Evolutionary conservation across 2,329 filamentous ascomycete species (phyloP).

Genomic region (Apiospora hydei): DNA sequence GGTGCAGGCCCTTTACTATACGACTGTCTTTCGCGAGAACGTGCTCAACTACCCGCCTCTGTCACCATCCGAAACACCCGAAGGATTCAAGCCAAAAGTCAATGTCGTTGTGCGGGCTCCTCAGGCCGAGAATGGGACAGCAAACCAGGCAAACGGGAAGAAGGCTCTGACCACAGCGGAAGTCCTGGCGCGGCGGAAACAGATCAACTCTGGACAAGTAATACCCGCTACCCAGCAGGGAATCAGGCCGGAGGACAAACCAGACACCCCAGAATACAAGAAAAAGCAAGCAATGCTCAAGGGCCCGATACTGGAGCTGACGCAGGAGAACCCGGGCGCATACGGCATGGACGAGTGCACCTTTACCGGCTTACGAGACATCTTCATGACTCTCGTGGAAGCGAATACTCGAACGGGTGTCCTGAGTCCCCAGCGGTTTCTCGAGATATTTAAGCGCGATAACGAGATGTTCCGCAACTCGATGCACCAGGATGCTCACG

Average conservation of each 20-base stretch:
- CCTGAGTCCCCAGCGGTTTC: slow-evolving; percentile 87
- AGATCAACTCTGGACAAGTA: slow-evolving; percentile 61
- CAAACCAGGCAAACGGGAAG: slow-evolving; percentile 55
- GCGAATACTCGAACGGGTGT: slow-evolving; percentile 86
- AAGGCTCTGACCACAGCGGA: slow-evolving; percentile 64
- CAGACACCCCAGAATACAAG: slow-evolving; percentile 95
- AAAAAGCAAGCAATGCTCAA: slow-evolving; percentile 93
- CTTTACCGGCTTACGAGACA: slow-evolving; percentile 94
- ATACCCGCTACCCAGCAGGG: slow-evolving; percentile 60
- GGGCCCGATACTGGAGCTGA: slow-evolving; percentile 85
- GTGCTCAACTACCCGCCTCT: slow-evolving; percentile 88
- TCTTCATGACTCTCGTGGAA: slow-evolving; percentile 88
- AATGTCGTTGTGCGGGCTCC: slow-evolving; percentile 68
- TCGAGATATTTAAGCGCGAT: slow-evolving; percentile 91
- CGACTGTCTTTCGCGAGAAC: slow-evolving; percentile 89
- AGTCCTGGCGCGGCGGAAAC: slow-evolving; percentile 62
- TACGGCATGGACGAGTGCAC: slow-evolving; percentile 96
- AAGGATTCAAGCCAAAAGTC: slow-evolving; percentile 62
- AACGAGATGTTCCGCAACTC: slow-evolving; percentile 97
- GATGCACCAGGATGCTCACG: slow-evolving; percentile 98
- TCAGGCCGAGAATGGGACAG: slow-evolving; percentile 55
- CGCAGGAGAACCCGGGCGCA: slow-evolving; percentile 77
- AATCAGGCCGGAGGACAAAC: slow-evolving; percentile 84
- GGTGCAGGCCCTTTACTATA: slow-evolving; percentile 96
- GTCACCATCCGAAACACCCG: slow-evolving; percentile 73